Evolutionary conservation across 441 rosid species (phyloP).

Genomic region (Pelargonium exstipulatum): DNA sequence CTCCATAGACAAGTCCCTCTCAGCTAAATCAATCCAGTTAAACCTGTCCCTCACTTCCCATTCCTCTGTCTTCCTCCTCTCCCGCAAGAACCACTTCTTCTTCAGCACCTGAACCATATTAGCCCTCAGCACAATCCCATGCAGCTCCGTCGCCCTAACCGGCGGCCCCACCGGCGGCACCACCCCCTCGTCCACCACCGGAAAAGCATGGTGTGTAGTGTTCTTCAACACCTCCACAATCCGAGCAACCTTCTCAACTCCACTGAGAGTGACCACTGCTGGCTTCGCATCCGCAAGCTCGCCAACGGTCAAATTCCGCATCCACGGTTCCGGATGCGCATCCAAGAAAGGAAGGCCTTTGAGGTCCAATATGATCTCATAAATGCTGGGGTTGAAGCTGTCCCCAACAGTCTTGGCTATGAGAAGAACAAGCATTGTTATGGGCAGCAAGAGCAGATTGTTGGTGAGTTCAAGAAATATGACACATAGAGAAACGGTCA

Average conservation of each 20-base stretch:
- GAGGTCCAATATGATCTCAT: conserved; percentile 68
- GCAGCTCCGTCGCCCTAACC: conserved; percentile 42
- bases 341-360: conserved; percentile 89
- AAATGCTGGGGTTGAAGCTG: conserved; percentile 70
- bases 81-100: conserved; percentile 73
- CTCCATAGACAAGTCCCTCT: conserved; percentile 58
- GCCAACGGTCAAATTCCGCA: conserved; percentile 86
- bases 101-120: conserved; percentile 53
- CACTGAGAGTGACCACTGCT: conserved; percentile 51
- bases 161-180: conserved; percentile 35
- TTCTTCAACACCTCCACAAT: conserved; percentile 63
- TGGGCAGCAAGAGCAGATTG: conserved; percentile 75
- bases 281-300: conserved; percentile 74
- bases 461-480: conserved; percentile 87
- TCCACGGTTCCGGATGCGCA: conserved; percentile 90
- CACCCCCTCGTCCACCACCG: conserved; percentile 46
- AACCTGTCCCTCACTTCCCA: conserved; percentile 76
- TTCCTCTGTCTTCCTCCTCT: conserved; percentile 70
- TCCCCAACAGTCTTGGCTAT: conserved; percentile 91
- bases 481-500: conserved; percentile 91
- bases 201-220: conserved; percentile 74
- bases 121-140: conserved; percentile 71
- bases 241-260: conserved; percentile 61
- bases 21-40: conserved; percentile 68
- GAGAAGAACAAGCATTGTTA: conserved; percentile 80